Evolutionary conservation across 345 rosid species (phyloP), one percentile per base, ranked within the genome.

Genomic region (Salix exigua): DNA sequence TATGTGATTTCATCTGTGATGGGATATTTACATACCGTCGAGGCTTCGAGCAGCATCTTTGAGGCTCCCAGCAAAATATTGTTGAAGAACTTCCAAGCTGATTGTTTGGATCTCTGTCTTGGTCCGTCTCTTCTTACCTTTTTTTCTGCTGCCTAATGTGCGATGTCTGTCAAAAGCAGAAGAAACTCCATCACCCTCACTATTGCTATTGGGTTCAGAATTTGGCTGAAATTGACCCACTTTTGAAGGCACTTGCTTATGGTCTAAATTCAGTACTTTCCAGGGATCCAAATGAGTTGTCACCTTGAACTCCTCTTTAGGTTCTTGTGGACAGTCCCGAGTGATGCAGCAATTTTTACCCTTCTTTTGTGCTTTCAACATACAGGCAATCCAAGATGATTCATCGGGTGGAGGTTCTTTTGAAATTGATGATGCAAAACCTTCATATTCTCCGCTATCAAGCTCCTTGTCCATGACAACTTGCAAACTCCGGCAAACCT

Each of bases 21-120:
- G 74, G 74, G 58, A 51, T 21, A 72, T 77, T 68, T 70, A 73
- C 94, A 75, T 90, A 94, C 97, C 97, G 5, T 97, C 97, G 80
- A 94, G 88, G 75, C 90, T 91, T 82, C 90, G 91, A 73, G 97
- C 98, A 72, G 97, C 98, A 87, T 94, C 95, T 78, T 92, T 91
- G 72, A 94, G 98, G 86, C 97, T 94, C 79, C 98, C 98, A 0
- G 97, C 91, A 68, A 92, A 94, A 82, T 94, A 83, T 40, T 92
- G 98, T 65, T 85, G 89, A 67, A 94, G 98, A 77, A 88, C 93
- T 30, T 91, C 83, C 84, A 94, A 88, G 84, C 95, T 90, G 84
- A 94, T 91, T 25, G 88, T 87, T 88, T 91, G 58, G 21, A 51
- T 94, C 88, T 92, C 98, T 44, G 88, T 73, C 88, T 90, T 94